Conservation (phyloP, 352 stramenopile species). For the Globisporangium takayamanum region DNA sequence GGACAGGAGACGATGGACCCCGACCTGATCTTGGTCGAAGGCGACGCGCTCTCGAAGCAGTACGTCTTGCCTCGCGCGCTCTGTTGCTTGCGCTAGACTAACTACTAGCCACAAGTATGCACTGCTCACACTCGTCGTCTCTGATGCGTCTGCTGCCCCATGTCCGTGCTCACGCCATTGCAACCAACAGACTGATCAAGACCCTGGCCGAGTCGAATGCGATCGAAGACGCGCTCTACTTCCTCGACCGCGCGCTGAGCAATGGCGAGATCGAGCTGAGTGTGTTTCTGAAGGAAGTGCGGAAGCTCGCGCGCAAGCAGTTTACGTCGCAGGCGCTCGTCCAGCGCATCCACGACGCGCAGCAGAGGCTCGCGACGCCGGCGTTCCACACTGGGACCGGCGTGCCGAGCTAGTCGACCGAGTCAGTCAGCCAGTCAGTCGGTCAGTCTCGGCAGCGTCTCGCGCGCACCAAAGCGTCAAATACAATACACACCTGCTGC, state of each 20-base stretch:
- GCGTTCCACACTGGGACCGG: conserved; percentile 26
- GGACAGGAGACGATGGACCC: conserved; percentile 61
- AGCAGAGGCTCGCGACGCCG: conserved; percentile 55
- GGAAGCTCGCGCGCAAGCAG: conserved; percentile 86
- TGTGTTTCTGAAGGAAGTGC: conserved; percentile 86
- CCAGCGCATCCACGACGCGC: conserved; percentile 80
- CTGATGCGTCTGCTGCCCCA: background rate
- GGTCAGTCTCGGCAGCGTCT: too few relatives aligned
- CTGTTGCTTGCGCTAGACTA: too few relatives aligned
- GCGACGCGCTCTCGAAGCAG: conserved; percentile 74
- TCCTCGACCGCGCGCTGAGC: conserved; percentile 84
- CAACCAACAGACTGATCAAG: conserved; percentile 45
- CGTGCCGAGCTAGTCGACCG: too few relatives aligned
- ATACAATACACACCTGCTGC: too few relatives aligned
- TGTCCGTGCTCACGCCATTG: background rate
- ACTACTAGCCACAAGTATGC: too few relatives aligned
- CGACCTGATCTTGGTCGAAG: conserved; percentile 74
- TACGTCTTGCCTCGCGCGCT: conserved; percentile 24
- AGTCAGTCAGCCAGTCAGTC: too few relatives aligned
- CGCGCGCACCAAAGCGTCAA: too few relatives aligned
- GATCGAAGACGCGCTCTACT: conserved; percentile 90
- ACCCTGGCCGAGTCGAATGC: conserved; percentile 82
- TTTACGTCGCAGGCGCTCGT: conserved; percentile 87
- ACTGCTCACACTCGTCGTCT: background rate
- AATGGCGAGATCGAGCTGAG: conserved; percentile 84